Evolutionary conservation across 2,329 filamentous ascomycete species (phyloP).

Genomic region (Epichloe brachyelytri): DNA sequence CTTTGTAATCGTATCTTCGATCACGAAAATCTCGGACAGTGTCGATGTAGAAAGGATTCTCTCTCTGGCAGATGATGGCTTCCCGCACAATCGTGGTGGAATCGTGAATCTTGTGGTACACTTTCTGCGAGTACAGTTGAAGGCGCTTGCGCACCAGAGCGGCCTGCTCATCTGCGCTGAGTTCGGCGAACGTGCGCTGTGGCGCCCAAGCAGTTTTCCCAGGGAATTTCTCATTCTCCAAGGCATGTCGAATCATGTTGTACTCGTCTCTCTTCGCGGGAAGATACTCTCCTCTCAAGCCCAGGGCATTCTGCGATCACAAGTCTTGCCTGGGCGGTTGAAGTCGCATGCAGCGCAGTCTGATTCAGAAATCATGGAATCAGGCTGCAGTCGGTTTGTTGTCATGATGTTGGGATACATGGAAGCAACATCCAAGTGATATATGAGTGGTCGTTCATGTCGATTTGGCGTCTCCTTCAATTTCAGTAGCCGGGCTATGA

Average conservation of each 20-base stretch:
- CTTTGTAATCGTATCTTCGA: constrained; percentile 96
- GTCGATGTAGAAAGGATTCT: constrained; percentile 97
- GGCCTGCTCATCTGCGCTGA: constrained; percentile 73
- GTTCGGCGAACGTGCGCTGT: constrained; percentile 63
- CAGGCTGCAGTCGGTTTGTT: constrained; percentile 89
- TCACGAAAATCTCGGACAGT: constrained; percentile 95
- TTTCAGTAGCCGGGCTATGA: constrained; percentile 53
- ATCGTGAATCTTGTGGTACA: constrained; percentile 98
- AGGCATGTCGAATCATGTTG: constrained; percentile 91
- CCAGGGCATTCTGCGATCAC: constrained; percentile 89
- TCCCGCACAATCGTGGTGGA: constrained; percentile 85
- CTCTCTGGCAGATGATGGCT: constrained; percentile 94
- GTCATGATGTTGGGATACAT: constrained; percentile 99
- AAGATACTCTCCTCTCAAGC: constrained; percentile 93
- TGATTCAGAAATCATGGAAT: constrained; percentile 97
- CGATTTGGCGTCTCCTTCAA: constrained; percentile 77
- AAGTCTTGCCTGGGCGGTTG: constrained; percentile 93
- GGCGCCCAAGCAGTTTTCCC: constrained; percentile 61
- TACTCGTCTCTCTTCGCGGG: constrained; percentile 96
- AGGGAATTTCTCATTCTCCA: constrained; percentile 88
- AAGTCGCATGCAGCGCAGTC: constrained; percentile 97
- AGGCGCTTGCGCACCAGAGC: constrained; percentile 70
- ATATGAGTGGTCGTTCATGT: constrained; percentile 78
- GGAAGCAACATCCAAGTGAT: constrained; percentile 94
- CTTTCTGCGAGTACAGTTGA: constrained; percentile 91